Evolutionary conservation across 2,329 filamentous ascomycete species (phyloP).

Genomic region (Podosphaera xanthii): DNA sequence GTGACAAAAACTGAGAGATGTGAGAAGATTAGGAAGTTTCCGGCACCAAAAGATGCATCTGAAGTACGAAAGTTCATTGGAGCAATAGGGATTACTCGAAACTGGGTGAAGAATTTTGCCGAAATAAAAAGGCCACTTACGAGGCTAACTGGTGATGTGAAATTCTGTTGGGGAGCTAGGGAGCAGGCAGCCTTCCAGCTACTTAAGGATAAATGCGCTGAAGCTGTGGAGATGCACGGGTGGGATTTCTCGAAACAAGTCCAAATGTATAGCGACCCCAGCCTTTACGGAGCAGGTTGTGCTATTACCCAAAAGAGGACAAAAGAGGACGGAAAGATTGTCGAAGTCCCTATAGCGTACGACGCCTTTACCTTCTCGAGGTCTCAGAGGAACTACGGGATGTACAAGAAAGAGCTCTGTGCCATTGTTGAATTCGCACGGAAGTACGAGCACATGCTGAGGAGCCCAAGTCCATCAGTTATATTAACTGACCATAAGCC

Average conservation of each 20-base stretch:
- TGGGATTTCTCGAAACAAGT: neutral
- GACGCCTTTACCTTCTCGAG: too few species aligned
- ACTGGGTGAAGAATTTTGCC: neutral
- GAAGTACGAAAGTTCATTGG: neutral
- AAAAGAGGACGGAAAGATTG: too few species aligned
- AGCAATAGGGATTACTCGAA: neutral
- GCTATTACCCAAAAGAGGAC: neutral
- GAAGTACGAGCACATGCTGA: slow-evolving; percentile 1
- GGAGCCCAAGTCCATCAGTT: too few species aligned
- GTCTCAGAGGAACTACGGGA: slow-evolving; percentile 1
- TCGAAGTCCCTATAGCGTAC: too few species aligned
- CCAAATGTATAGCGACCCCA: neutral
- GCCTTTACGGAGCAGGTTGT: slow-evolving; percentile 2
- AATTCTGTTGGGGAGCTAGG: neutral
- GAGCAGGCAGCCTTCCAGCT: neutral
- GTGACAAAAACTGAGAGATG: neutral
- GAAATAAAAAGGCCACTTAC: neutral
- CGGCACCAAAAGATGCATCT: neutral
- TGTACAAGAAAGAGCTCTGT: neutral
- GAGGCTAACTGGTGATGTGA: neutral
- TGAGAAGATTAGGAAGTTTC: neutral
- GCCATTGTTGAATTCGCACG: slow-evolving; percentile 2
- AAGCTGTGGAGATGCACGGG: neutral
- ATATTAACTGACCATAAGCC: too few species aligned
- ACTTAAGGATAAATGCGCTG: neutral